A percentile compares a stretch with the other conserved stretches of the same genome.
Evolutionary conservation across 257 asterid species (phyloP).

Genomic region (Galeopsis tetrahit): DNA sequence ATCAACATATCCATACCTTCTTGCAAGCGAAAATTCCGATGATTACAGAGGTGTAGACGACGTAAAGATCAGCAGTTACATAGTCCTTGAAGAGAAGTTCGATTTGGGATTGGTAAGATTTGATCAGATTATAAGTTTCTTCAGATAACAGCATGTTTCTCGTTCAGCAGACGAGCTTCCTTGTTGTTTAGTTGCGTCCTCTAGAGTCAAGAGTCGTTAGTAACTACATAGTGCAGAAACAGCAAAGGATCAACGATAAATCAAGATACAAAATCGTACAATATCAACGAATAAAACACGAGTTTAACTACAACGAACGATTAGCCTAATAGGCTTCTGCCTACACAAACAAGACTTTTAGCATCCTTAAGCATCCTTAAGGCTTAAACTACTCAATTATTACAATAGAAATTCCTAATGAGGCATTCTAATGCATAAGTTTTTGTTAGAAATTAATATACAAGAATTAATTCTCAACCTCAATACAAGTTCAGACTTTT

Average conservation of each 20-base stretch:
- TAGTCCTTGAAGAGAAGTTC: conserved; percentile 55
- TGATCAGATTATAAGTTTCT: conserved; percentile 51
- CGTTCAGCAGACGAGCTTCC: conserved; percentile 14
- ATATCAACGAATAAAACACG: no score
- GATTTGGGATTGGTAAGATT: conserved; percentile 50
- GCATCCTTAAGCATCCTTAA: conserved; percentile 3
- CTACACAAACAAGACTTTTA: background rate
- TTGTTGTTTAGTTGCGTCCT: background rate
- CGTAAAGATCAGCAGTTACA: conserved; percentile 50
- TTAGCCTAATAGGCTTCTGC: no score
- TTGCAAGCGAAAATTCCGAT: conserved; percentile 69
- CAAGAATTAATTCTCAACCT: no score
- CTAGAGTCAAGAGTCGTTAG: background rate
- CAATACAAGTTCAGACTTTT: no score
- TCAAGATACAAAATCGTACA: no score
- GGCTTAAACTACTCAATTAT: no score
- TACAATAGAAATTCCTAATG: background rate
- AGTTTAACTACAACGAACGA: background rate
- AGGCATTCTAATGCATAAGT: background rate
- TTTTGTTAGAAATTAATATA: no score
- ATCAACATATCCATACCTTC: conserved; percentile 45
- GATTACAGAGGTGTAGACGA: conserved; percentile 57
- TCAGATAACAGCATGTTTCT: conserved; percentile 37
- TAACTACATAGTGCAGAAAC: background rate
- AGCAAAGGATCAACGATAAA: background rate